Conservation (phyloP, 805 yeast species). For the Suhomyces faveliae region DNA sequence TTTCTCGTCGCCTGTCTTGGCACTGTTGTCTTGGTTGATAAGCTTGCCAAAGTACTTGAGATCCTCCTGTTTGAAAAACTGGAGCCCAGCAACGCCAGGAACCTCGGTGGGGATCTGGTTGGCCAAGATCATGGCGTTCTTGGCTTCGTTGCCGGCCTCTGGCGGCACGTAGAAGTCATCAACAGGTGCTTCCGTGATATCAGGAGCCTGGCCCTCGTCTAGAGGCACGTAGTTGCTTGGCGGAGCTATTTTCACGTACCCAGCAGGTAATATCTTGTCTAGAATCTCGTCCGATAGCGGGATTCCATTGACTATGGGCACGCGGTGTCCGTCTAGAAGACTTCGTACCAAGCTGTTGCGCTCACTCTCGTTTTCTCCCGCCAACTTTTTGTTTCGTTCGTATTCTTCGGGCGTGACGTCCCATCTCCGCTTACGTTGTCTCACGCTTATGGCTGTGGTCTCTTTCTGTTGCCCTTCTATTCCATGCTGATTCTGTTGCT, state of each 20-base stretch:
- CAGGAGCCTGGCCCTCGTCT: constrained; percentile 29
- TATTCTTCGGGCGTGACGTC: constrained; percentile 43
- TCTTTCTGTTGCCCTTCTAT: background rate
- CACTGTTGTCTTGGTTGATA: constrained; percentile 27
- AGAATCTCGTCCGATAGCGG: constrained; percentile 46
- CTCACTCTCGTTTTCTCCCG: constrained; percentile 8
- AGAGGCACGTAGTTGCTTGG: constrained; percentile 45
- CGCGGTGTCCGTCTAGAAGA: constrained; percentile 13
- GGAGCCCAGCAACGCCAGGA: constrained; percentile 65
- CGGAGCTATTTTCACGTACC: constrained; percentile 43
- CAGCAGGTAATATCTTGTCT: constrained; percentile 51
- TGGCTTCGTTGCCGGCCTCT: constrained; percentile 28
- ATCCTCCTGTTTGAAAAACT: constrained; percentile 70
- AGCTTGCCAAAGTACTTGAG: constrained; percentile 67
- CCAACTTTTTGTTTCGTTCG: constrained; percentile 11
- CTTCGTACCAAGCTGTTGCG: constrained; percentile 25
- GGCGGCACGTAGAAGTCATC: constrained; percentile 54
- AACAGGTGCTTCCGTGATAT: constrained; percentile 21
- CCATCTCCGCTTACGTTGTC: constrained; percentile 41
- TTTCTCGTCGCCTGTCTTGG: constrained; percentile 48
- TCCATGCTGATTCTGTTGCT: constrained; percentile 8
- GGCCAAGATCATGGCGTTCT: constrained; percentile 22
- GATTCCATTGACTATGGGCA: constrained; percentile 29
- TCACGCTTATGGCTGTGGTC: constrained; percentile 5
- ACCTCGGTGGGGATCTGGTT: constrained; percentile 48